Evolutionary conservation across 1,284 basidiomycete genomes (phyloP).

Genomic region (Cutaneotrichosporon sp.): DNA sequence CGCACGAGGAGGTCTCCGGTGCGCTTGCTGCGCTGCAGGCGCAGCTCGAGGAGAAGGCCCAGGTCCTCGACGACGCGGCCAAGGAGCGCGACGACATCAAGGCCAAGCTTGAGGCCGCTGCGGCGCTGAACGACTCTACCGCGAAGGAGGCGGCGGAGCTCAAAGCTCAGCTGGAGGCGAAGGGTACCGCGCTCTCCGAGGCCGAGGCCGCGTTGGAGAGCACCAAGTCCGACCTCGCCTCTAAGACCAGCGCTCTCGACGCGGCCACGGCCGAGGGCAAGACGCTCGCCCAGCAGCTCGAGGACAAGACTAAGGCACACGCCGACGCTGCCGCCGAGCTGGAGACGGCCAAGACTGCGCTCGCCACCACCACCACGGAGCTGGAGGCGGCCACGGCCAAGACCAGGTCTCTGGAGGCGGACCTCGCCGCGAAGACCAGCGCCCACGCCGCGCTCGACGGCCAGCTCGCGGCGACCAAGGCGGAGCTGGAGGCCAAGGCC

Average conservation of each 20-base stretch:
- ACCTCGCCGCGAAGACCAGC: slow-evolving; percentile 10
- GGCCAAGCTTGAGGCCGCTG: slow-evolving; percentile 5
- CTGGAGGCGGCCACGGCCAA: background rate
- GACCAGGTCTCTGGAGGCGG: background rate
- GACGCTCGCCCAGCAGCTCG: background rate
- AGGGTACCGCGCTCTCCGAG: slow-evolving; percentile 11
- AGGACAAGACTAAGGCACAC: slow-evolving; percentile 4
- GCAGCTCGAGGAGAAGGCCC: slow-evolving; percentile 11
- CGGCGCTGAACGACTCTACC: slow-evolving; percentile 4
- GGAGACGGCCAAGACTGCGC: slow-evolving; percentile 2
- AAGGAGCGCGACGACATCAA: slow-evolving; percentile 19
- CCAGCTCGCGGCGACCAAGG: slow-evolving; percentile 5
- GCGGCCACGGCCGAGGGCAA: background rate
- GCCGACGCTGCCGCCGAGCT: slow-evolving; percentile 7
- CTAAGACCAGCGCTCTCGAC: slow-evolving; percentile 10
- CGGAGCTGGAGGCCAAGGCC: slow-evolving; percentile 10
- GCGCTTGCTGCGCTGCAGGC: slow-evolving; percentile 6
- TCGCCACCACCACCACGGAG: too few relatives aligned
- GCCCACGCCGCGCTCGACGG: slow-evolving; percentile 11
- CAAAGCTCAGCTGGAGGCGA: slow-evolving; percentile 6
- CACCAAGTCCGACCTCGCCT: slow-evolving; percentile 2
- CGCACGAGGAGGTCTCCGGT: slow-evolving; percentile 13
- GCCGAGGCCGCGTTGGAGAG: slow-evolving; percentile 5
- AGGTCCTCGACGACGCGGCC: background rate
- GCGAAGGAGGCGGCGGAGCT: slow-evolving; percentile 5